Conservation (phyloP, 768 basidiomycete genomes). For the Porpolomopsis calyptriformis region DNA sequence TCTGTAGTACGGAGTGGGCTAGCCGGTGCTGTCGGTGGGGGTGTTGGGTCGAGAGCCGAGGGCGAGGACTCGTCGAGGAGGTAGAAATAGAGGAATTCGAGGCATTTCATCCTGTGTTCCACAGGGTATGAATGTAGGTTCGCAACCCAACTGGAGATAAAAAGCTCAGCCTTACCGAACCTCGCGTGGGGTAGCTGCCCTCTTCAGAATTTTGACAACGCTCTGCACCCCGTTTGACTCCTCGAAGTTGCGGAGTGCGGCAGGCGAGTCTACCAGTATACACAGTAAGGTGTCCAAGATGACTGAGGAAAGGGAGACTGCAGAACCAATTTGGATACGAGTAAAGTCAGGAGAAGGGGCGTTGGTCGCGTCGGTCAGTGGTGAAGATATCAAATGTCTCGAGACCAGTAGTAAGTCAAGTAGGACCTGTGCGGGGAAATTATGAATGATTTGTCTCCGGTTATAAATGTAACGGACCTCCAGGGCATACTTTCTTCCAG, state of each 20-base stretch:
- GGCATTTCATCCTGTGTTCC: conserved; percentile 87
- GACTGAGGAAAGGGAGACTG: conserved; percentile 52
- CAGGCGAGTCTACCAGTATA: conserved; percentile 77
- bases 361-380: conserved; percentile 19
- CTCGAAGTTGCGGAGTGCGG: conserved; percentile 71
- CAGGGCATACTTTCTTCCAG: conserved; percentile 56
- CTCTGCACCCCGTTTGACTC: conserved; percentile 64
- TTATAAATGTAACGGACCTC: conserved; percentile 35
- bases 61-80: conserved; percentile 41
- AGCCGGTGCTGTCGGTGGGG: conserved; percentile 11
- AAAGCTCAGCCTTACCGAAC: conserved; percentile 48
- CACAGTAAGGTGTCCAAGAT: conserved; percentile 80
- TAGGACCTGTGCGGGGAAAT: conserved; percentile 38
- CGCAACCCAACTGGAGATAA: too few species aligned
- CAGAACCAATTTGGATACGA: conserved; percentile 11
- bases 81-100: conserved; percentile 94
- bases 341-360: conserved; percentile 11
- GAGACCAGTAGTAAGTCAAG: conserved; percentile 62
- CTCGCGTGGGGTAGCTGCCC: conserved; percentile 76
- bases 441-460: conserved; percentile 1
- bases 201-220: conserved; percentile 80
- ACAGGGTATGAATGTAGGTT: too few species aligned
- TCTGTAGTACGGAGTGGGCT: conserved; percentile 9
- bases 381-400: conserved; percentile 41
- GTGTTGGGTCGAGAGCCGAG: conserved; percentile 3